These are phyloP conservation scores for Cornus kousa DNA, from an alignment of 148 eudicot species.

Conservation along the genomic window DNA sequence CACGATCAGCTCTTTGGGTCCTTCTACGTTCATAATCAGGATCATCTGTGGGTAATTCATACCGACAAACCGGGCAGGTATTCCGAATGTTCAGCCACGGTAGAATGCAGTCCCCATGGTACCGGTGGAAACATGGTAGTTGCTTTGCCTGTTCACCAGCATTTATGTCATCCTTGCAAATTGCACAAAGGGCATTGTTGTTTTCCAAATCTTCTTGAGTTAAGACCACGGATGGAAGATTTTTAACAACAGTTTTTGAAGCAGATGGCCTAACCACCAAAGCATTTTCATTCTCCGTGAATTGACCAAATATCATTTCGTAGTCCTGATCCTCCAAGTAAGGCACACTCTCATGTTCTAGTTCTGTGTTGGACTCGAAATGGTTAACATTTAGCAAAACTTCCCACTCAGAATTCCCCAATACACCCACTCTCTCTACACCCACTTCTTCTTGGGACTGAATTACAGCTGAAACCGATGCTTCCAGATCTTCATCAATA, in stretches of 20 bases:
- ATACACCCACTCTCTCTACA: slow-evolving; percentile 21
- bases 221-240: slow-evolving; percentile 34
- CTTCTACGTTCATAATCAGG: slow-evolving; percentile 62
- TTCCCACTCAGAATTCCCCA: slow-evolving; percentile 45
- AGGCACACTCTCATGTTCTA: slow-evolving; percentile 23
- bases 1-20: slow-evolving; percentile 36
- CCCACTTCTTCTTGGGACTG: slow-evolving; percentile 28
- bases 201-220: slow-evolving; percentile 40
- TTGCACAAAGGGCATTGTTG: slow-evolving; percentile 50
- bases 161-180: slow-evolving; percentile 61
- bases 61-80: slow-evolving; percentile 74
- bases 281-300: slow-evolving; percentile 39
- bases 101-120: slow-evolving; percentile 66
- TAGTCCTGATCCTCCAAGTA: slow-evolving; percentile 39
- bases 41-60: slow-evolving; percentile 71
- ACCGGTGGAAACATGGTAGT: slow-evolving; percentile 65
- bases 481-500: slow-evolving; percentile 33
- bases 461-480: slow-evolving; percentile 23
- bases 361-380: slow-evolving; percentile 22
- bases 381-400: slow-evolving; percentile 32
- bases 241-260: slow-evolving; percentile 40
- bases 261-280: slow-evolving; percentile 49
- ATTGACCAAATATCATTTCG: slow-evolving; percentile 60
- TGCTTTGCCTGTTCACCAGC: slow-evolving; percentile 45
- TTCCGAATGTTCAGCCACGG: slow-evolving; percentile 75